Percentiles rank a stretch among this genome's conserved stretches.
These are phyloP conservation scores for Candida succiphila DNA, from an alignment of 805 yeast species.

Conservation along the genomic window DNA sequence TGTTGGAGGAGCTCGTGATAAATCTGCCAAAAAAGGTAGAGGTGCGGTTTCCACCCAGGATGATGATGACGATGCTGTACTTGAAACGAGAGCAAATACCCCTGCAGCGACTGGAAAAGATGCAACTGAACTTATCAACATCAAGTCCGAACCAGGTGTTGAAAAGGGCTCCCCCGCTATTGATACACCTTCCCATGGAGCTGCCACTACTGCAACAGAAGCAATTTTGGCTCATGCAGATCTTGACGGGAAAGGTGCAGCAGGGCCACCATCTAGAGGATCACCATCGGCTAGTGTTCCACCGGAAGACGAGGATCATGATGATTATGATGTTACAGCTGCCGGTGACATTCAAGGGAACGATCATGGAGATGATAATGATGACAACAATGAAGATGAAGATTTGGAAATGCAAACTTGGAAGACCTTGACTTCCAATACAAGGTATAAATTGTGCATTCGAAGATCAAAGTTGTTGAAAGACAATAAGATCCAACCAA, in stretches of 20 bases:
- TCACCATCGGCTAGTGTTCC: conserved; percentile 1
- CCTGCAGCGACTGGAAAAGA: not conserved
- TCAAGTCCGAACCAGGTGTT: not conserved
- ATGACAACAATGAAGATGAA: conserved; percentile 43
- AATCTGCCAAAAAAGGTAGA: conserved; percentile 28
- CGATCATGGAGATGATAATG: conserved; percentile 23
- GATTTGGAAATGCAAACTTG: conserved; percentile 77
- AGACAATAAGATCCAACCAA: conserved; percentile 45
- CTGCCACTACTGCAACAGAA: conserved; percentile 1
- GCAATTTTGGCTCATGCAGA: conserved; percentile 1
- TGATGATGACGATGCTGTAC: conserved; percentile 8
- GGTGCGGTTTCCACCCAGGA: conserved; percentile 19
- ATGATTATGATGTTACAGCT: conserved; percentile 13
- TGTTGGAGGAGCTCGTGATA: conserved; percentile 15
- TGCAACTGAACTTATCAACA: not conserved
- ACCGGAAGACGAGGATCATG: conserved; percentile 1
- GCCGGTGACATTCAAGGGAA: conserved; percentile 10
- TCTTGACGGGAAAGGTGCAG: not conserved
- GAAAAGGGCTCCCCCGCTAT: conserved; percentile 1
- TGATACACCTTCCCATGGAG: conserved; percentile 1
- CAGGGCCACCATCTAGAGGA: conserved; percentile 1
- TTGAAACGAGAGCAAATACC: not conserved
- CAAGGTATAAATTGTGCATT: conserved; percentile 66
- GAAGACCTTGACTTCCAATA: conserved; percentile 74
- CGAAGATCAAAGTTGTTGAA: conserved; percentile 60